Base-by-base conservation (phyloP, 192 early-diverging fungal genomes). In the Obelidium mucronatum region DNA sequence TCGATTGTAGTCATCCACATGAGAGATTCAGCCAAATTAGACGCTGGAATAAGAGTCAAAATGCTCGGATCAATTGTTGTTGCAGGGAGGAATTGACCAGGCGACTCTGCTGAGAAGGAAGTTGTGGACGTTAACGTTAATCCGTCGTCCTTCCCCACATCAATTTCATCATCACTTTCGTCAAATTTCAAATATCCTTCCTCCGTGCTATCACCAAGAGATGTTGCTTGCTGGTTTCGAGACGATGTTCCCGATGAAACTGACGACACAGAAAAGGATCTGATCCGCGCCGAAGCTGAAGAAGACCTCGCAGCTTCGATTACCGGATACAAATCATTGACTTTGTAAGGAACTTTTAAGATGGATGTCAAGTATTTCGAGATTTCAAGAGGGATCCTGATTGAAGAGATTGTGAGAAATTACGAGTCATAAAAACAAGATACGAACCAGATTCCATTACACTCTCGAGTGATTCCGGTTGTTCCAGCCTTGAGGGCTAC, bases 1-100 rank as follows among this genome's bases (percentile, higher is more conserved):
- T 78, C 77, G 30, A 78, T 73, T 3, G 67, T 73, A 26, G 77
- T 78, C 69, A 78, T 71, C 77, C 77, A 78, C 58, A 78, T 73
- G 17, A 67, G 40, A 19, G 67, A 51, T 39, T 77, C 65, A 31
- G 40, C 8, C 15, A 67, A 17, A 39, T 65, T 76, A 31, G 61
- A 37, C 2, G 74, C 74, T 31, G 74, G 67, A 8, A 78, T 64
- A 6, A 78, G 69, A 15, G 66, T 73, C 30, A 78, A 61, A 6
- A 34, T 30, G 0, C 69, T 13, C 8, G 67, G 68, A 40, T 78
- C 77, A 30, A 78, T 73, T 6, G 51, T 19, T 15, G 53, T 62
- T 11, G 77, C 68, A 4, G 60, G 59, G 22, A 22, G 35, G 1
- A n/a, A 37, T 13, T 37, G 19, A 6, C n/a, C 19, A 24, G 69